Conservation (phyloP, 345 rosid species). For the Citrus medica region DNA sequence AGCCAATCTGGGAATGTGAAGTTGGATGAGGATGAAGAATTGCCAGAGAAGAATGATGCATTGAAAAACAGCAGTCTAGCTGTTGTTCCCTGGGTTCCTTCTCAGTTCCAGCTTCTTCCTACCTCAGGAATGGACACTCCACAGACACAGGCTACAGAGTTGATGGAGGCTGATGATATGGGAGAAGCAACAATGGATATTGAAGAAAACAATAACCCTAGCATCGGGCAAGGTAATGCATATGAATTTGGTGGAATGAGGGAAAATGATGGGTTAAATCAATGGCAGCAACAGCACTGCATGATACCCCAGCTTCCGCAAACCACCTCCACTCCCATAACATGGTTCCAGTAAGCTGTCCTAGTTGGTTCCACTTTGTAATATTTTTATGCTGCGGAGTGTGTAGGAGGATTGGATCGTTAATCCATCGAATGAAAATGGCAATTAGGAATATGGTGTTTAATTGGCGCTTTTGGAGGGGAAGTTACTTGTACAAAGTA, state of each 20-base stretch:
- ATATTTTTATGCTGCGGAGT: not conserved
- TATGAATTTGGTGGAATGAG: slow-evolving; percentile 12
- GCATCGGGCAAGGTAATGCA: not conserved
- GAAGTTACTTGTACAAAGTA: not conserved
- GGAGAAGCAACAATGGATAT: slow-evolving; percentile 55
- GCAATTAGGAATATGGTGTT: not conserved
- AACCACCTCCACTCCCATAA: slow-evolving; percentile 40
- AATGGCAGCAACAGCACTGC: slow-evolving; percentile 58
- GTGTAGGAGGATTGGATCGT: not conserved
- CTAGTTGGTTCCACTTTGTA: not conserved
- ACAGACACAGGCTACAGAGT: slow-evolving; percentile 21
- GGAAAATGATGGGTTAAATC: slow-evolving; percentile 26
- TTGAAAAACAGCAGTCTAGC: slow-evolving; percentile 32
- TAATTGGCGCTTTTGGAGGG: not conserved
- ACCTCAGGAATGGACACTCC: not conserved
- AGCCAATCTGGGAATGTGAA: slow-evolving; percentile 5
- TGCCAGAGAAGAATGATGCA: not conserved
- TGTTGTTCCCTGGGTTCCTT: slow-evolving; percentile 58
- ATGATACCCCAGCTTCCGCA: slow-evolving; percentile 46
- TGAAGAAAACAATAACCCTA: slow-evolving; percentile 27
- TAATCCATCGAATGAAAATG: not conserved
- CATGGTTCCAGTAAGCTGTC: slow-evolving; percentile 39
- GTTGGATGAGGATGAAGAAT: slow-evolving; percentile 18
- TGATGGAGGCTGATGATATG: slow-evolving; percentile 48
- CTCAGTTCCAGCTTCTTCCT: slow-evolving; percentile 20